These are phyloP conservation scores for Suillus placidus DNA, from an alignment of 768 basidiomycete species.

Conservation along the genomic window DNA sequence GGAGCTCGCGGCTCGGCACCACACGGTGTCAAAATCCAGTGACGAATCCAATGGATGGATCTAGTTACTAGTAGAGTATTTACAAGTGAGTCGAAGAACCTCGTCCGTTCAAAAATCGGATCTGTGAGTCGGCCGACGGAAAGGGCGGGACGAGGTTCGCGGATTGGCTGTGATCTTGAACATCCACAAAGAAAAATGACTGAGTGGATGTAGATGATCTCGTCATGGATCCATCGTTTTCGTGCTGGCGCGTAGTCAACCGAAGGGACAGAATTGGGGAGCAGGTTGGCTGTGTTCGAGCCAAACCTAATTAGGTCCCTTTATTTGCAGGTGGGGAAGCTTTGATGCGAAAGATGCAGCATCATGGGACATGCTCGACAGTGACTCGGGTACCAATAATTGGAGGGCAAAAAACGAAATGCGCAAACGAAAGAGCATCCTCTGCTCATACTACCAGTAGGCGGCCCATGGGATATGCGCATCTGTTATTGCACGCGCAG, in stretches of 20 bases:
- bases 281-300: background rate
- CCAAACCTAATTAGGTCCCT: background rate
- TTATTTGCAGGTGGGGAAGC: background rate
- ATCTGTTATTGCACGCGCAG: background rate
- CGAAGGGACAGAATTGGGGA: background rate
- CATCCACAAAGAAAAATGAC: background rate
- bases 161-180: background rate
- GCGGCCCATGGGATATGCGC: background rate
- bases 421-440: background rate
- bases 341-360: background rate
- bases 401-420: background rate
- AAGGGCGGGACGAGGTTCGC: background rate
- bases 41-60: background rate
- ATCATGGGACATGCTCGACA: background rate
- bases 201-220: background rate
- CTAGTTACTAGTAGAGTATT: background rate
- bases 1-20: background rate
- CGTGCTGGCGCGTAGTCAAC: background rate
- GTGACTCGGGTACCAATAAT: background rate
- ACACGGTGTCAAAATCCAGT: background rate
- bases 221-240: background rate
- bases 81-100: background rate
- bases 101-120: background rate
- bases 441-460: background rate
- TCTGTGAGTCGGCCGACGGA: background rate